Base-by-base conservation (phyloP, 2,329 filamentous ascomycete genomes). In the Fusarium cyanostomum region DNA sequence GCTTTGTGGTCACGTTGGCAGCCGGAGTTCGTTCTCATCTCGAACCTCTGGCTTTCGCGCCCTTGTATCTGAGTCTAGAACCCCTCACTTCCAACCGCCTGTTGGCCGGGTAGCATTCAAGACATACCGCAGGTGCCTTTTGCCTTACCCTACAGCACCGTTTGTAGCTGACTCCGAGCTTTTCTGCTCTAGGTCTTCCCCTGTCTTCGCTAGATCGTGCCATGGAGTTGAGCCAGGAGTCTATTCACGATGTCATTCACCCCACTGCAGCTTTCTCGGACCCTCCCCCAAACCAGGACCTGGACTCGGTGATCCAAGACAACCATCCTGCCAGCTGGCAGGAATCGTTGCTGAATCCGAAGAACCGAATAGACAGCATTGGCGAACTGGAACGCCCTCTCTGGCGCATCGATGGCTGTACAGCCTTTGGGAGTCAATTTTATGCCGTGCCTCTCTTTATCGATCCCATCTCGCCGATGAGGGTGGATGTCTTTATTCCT, bases 321-420 rank as follows among this genome's bases (percentile, higher is more conserved):
- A 13, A 26, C 16, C 42, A 66, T 48, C 15, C 37, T 15, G 35
- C 41, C 30, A 50, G 52, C 39, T 88, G 85, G 85, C 70, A 73
- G 11, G 59, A 71, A 4, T 87, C 85, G 6, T 73, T 77, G 35
- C 75, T 87, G 37, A 88, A 88, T 61, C 86, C 85, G 8, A 86
- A 85, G 71, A 88, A 87, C 67, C 80, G 85, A 56, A 83, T 88
- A 69, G 80, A 87, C 69, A 86, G 83, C 61, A 79, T 88, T 13
- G 79, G 78, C 3, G 72, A 76, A 8, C 78, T 79, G 3, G 45
- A 66, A 12, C 65, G 74, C 1, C 79, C 84, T 2, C 72, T 84
- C 8, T 89, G 86, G 85, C 80, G 83, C 30, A 81, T 89, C 43
- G 85, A 88, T 63, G 85, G 86, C 44, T 84, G 81, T 65, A 82